Conservation (phyloP, 257 asterid genomes). For the Voacanga thouarsii region DNA sequence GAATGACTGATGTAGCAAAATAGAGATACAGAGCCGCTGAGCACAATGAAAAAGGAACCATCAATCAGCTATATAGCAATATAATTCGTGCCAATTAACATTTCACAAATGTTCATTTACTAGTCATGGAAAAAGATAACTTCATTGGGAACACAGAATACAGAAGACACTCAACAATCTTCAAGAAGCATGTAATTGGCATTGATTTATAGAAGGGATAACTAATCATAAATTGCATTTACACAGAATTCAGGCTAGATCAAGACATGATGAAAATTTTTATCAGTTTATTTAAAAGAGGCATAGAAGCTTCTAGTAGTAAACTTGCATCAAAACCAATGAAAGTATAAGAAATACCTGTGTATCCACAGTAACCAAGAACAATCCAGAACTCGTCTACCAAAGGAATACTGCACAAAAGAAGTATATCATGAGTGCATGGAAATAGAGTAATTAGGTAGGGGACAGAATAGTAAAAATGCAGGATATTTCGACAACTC, state of each 20-base stretch:
- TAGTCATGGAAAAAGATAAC: too few species aligned
- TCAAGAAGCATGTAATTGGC: neutral
- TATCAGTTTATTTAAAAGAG: neutral
- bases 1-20: constrained; percentile 82
- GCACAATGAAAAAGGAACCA: constrained; percentile 11
- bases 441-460: constrained; percentile 10
- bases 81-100: neutral
- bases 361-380: constrained; percentile 61
- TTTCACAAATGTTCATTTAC: neutral
- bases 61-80: neutral
- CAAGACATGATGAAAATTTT: neutral
- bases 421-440: neutral
- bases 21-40: constrained; percentile 78
- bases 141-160: neutral
- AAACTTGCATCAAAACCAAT: neutral
- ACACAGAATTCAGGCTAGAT: neutral
- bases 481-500: neutral
- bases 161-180: constrained; percentile 1
- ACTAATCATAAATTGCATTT: too few species aligned
- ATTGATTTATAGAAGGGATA: neutral
- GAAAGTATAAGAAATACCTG: constrained; percentile 40
- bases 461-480: neutral
- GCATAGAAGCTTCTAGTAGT: neutral
- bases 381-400: constrained; percentile 84
- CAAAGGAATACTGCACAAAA: constrained; percentile 65